phyloP scores from a whole-genome alignment of 805 yeast genomes.

The Candida vartiovaarae region DNA sequence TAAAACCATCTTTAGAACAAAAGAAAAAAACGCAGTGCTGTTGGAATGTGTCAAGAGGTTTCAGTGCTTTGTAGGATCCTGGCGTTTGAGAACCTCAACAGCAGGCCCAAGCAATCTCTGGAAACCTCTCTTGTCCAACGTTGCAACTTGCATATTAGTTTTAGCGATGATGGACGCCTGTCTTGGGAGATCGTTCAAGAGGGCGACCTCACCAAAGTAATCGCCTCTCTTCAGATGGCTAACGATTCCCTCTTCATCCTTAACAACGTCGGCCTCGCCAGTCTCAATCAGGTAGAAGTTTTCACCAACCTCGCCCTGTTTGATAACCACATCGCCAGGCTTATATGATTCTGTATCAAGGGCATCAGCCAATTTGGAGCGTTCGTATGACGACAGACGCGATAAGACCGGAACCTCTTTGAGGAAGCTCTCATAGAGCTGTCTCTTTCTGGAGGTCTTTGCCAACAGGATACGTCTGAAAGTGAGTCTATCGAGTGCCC shows the following conservation, averaged over 20 bases:
- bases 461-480: constrained; percentile 88
- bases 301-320: constrained; percentile 82
- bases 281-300: constrained; percentile 68
- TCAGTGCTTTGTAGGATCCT: constrained; percentile 62
- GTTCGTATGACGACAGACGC: constrained; percentile 67
- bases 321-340: constrained; percentile 67
- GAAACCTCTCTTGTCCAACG: constrained; percentile 86
- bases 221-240: constrained; percentile 67
- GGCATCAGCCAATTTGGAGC: constrained; percentile 93
- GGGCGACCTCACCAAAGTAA: constrained; percentile 95
- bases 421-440: constrained; percentile 83
- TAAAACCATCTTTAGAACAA: not conserved
- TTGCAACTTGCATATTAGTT: constrained; percentile 77
- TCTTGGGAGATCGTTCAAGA: constrained; percentile 86
- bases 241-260: constrained; percentile 51
- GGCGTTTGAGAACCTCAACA: constrained; percentile 76
- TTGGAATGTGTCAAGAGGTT: not conserved
- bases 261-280: constrained; percentile 76
- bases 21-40: not conserved
- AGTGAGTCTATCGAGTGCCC: constrained; percentile 92
- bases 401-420: constrained; percentile 79
- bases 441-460: constrained; percentile 83
- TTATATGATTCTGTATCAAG: constrained; percentile 68
- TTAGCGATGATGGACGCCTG: constrained; percentile 86
- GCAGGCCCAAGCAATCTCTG: constrained; percentile 93